phyloP scores from a whole-genome alignment of 2,329 filamentous ascomycete genomes.

The Neonectria coccinea region DNA sequence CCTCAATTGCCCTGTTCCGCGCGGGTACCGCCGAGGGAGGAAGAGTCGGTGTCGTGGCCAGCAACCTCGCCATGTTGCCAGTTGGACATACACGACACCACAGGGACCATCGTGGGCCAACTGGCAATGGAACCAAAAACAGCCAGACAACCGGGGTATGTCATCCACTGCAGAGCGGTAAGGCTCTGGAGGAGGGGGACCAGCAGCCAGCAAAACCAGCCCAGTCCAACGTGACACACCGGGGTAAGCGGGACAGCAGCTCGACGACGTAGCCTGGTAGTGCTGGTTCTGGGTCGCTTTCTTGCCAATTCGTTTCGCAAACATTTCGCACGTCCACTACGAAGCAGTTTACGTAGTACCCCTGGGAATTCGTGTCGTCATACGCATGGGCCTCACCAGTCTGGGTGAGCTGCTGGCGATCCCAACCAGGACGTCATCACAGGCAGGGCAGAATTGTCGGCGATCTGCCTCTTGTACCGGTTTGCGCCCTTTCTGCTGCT shows the following conservation, averaged over 20 bases:
- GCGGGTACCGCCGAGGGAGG: conserved; percentile 10
- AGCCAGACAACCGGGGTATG: conserved; percentile 19
- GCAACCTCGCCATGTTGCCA: conserved; percentile 15
- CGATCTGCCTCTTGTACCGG: conserved; percentile 18
- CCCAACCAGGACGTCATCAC: conserved; percentile 18
- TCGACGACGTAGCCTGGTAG: not conserved
- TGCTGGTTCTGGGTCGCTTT: not conserved
- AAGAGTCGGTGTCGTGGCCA: conserved; percentile 21
- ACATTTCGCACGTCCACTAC: not conserved
- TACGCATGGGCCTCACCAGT: conserved; percentile 18
- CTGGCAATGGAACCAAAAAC: conserved; percentile 16
- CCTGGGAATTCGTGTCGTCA: conserved; percentile 25
- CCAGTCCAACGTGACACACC: conserved; percentile 27
- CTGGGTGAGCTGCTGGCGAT: conserved; percentile 11
- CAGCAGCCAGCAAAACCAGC: conserved; percentile 24
- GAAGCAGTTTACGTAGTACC: not conserved
- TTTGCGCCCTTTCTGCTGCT: conserved; percentile 23
- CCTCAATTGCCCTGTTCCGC: not conserved
- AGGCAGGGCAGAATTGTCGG: conserved; percentile 13
- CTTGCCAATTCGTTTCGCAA: not conserved
- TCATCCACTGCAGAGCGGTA: conserved; percentile 28
- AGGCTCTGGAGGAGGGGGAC: conserved; percentile 21
- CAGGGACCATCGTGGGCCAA: conserved; percentile 27
- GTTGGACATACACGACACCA: conserved; percentile 25
- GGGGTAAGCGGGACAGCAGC: conserved; percentile 18